Evolutionary conservation across 306 rosid genomes (phyloP).

Genomic region (Trichosanthes truncata): DNA sequence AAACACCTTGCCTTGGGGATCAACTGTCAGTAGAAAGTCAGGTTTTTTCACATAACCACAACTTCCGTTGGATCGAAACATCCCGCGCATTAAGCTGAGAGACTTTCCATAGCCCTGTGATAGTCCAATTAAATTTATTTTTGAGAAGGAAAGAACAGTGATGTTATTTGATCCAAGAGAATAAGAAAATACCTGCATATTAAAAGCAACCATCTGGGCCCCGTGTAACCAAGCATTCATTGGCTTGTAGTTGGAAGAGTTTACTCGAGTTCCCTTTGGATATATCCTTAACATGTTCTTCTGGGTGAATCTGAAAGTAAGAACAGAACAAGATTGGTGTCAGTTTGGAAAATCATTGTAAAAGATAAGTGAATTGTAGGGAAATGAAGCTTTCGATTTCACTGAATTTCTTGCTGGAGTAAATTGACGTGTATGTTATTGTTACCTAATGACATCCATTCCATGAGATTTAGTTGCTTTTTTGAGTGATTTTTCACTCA

Average conservation of each 20-base stretch:
- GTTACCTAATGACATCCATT: constrained; percentile 60
- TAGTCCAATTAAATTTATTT: constrained; percentile 7
- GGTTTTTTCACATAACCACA: constrained; percentile 86
- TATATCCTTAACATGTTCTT: constrained; percentile 65
- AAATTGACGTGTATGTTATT: neutral
- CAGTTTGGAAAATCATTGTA: neutral
- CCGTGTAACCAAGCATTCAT: constrained; percentile 85
- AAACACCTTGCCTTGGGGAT: constrained; percentile 34
- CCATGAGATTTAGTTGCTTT: constrained; percentile 48
- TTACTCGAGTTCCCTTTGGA: constrained; percentile 81
- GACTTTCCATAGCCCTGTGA: constrained; percentile 66
- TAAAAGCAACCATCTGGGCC: constrained; percentile 93
- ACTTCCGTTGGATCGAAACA: constrained; percentile 84
- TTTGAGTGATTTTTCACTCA: constrained; percentile 66
- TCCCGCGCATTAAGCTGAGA: constrained; percentile 73
- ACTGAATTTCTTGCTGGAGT: neutral
- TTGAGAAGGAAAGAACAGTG: neutral
- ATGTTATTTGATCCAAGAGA: neutral
- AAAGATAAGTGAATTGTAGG: constrained; percentile 5
- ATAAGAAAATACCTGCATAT: constrained; percentile 73
- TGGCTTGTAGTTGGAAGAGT: constrained; percentile 71
- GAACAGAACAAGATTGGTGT: neutral
- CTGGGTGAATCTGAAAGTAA: constrained; percentile 62
- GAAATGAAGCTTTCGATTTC: neutral
- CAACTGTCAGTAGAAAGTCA: constrained; percentile 40